phyloP scores from a whole-genome alignment of 2,329 filamentous ascomycete species.

The Tolypocladium cylindrosporum region DNA sequence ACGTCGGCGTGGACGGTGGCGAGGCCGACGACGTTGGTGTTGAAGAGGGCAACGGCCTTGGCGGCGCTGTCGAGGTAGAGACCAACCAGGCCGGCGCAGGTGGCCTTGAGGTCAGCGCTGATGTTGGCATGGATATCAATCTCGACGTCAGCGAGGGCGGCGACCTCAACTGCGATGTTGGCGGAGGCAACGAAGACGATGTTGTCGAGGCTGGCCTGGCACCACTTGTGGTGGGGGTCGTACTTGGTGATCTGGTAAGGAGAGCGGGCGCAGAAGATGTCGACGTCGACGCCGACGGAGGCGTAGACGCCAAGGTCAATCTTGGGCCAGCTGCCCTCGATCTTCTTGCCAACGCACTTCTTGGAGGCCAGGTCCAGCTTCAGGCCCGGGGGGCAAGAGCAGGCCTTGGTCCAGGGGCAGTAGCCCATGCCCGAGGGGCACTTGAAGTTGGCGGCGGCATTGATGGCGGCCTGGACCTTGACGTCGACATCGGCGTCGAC shows the following conservation, averaged over 20 bases:
- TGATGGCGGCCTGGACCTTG: constrained; percentile 11
- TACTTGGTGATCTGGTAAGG: constrained; percentile 25
- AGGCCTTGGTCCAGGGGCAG: constrained; percentile 28
- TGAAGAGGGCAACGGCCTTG: constrained; percentile 26
- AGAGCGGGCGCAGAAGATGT: constrained; percentile 21
- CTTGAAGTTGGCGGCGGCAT: constrained; percentile 11
- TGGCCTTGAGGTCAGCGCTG: constrained; percentile 20
- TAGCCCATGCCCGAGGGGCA: constrained; percentile 25
- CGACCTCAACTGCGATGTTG: constrained; percentile 16
- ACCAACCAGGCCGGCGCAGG: constrained; percentile 19
- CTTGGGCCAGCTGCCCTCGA: constrained; percentile 23
- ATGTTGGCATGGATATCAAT: constrained; percentile 12
- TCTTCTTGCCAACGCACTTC: constrained; percentile 15
- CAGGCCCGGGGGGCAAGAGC: constrained; percentile 32
- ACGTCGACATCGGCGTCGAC: constrained; percentile 3
- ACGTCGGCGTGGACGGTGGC: constrained; percentile 14
- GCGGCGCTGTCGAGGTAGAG: constrained; percentile 20
- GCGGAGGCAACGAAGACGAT: constrained; percentile 23
- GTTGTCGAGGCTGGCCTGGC: constrained; percentile 22
- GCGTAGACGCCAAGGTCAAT: constrained; percentile 15
- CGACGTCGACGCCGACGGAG: constrained; percentile 16
- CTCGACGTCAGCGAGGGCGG: constrained; percentile 10
- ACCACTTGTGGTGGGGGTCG: constrained; percentile 22
- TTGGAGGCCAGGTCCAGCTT: constrained; percentile 21
- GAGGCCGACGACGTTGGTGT: constrained; percentile 23